Percentiles rank a stretch among this genome's conserved stretches.
Evolutionary conservation across 768 basidiomycete species (phyloP).

Genomic region (Rhodotorula paludigena): DNA sequence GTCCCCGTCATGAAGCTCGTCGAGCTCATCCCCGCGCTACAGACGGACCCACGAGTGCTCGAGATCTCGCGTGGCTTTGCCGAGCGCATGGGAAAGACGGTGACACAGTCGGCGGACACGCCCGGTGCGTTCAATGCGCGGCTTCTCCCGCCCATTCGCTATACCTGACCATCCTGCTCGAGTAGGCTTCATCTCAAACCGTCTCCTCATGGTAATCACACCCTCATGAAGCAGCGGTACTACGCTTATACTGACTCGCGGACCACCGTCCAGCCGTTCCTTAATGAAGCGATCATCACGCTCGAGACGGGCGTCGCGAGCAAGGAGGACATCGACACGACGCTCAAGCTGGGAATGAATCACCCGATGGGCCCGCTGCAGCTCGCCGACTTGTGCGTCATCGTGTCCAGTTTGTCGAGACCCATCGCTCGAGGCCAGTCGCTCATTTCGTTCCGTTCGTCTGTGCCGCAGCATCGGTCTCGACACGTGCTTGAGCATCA

Average conservation of each 20-base stretch:
- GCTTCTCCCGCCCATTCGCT: neutral
- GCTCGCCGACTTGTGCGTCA: conserved; percentile 48
- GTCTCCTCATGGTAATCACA: conserved; percentile 68
- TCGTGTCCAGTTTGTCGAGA: neutral
- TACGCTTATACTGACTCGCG: too few relatives aligned
- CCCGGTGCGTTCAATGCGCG: conserved; percentile 54
- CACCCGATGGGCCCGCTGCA: conserved; percentile 53
- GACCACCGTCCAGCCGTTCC: conserved; percentile 73
- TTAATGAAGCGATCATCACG: conserved; percentile 94
- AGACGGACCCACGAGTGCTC: conserved; percentile 74
- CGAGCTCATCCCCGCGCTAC: conserved; percentile 88
- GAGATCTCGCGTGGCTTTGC: conserved; percentile 76
- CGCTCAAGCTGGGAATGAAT: conserved; percentile 76
- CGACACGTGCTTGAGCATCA: conserved; percentile 91
- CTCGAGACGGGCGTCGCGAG: conserved; percentile 91
- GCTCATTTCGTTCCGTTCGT: neutral
- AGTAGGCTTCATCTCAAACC: conserved; percentile 39
- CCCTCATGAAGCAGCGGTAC: too few relatives aligned
- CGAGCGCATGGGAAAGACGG: conserved; percentile 85
- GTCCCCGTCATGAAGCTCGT: conserved; percentile 97
- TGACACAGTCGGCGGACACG: conserved; percentile 82
- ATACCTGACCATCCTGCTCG: too few relatives aligned
- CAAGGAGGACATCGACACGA: conserved; percentile 91
- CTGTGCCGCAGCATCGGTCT: conserved; percentile 70
- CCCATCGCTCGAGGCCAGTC: neutral